A percentile compares a stretch with the other conserved stretches of the same genome.
Evolutionary conservation across 495 filamentous ascomycete genomes (phyloP).

Genomic region (Penicillium tannophilum): DNA sequence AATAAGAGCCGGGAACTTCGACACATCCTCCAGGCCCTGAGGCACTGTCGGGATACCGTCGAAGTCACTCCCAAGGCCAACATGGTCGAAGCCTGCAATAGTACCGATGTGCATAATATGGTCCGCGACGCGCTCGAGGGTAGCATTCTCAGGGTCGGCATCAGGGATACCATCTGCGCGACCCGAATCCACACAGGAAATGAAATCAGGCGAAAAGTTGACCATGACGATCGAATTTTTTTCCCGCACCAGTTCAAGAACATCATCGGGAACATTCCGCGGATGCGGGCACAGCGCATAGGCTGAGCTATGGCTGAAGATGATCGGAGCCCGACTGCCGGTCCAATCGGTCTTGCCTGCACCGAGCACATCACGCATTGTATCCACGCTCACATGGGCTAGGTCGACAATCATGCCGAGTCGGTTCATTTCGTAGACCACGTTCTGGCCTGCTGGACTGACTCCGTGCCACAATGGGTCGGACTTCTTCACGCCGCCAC

Average conservation of each 20-base stretch:
- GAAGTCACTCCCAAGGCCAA: constrained; percentile 67
- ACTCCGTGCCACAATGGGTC: constrained; percentile 61
- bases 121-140: constrained; percentile 73
- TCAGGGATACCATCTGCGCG: constrained; percentile 45
- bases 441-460: constrained; percentile 62
- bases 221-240: constrained; percentile 62
- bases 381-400: constrained; percentile 55
- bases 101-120: constrained; percentile 61
- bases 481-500: constrained; percentile 47
- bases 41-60: constrained; percentile 56
- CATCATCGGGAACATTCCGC: constrained; percentile 62
- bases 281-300: constrained; percentile 56
- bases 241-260: constrained; percentile 55
- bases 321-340: constrained; percentile 53
- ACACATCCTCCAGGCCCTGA: constrained; percentile 70
- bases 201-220: constrained; percentile 71
- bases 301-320: constrained; percentile 60
- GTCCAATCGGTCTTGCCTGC: constrained; percentile 43
- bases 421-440: constrained; percentile 63
- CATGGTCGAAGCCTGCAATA: constrained; percentile 59
- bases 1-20: constrained; percentile 79
- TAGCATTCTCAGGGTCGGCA: constrained; percentile 63
- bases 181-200: constrained; percentile 58
- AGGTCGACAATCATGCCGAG: constrained; percentile 56
- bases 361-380: constrained; percentile 58